Conservation (phyloP, 2,329 filamentous ascomycete species). For the Apiospora pterosperma region DNA sequence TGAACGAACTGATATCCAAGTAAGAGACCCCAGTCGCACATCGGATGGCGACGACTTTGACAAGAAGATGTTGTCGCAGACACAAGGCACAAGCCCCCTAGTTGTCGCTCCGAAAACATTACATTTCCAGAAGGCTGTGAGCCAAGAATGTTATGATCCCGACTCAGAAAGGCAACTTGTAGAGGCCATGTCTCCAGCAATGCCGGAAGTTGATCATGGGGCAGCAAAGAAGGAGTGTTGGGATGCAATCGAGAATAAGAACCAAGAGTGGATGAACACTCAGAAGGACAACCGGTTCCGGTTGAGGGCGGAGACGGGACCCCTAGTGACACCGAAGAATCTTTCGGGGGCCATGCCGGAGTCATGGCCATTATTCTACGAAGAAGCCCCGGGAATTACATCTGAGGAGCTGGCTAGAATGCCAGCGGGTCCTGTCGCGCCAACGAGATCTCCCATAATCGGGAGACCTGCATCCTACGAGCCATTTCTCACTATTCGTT, state of each 20-base stretch:
- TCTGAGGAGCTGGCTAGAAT: not conserved
- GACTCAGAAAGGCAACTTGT: not conserved
- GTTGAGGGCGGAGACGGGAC: not conserved
- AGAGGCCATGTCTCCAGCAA: not conserved
- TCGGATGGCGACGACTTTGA: not conserved
- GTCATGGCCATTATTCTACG: not conserved
- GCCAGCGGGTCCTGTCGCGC: not conserved
- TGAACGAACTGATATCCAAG: not conserved
- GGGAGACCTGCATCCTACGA: not conserved
- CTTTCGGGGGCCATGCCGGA: not conserved
- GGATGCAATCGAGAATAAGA: not conserved
- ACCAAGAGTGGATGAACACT: not conserved
- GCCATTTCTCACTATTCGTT: not conserved
- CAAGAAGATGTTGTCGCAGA: not conserved
- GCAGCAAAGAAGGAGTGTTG: not conserved
- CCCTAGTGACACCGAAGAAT: not conserved
- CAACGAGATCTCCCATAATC: not conserved
- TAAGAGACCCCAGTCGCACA: not conserved
- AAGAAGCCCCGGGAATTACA: not conserved
- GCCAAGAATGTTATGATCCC: too few species aligned
- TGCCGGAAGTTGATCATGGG: not conserved
- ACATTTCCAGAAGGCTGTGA: not conserved
- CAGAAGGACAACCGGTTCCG: not conserved
- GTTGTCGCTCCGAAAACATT: not conserved
- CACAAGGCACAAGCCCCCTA: not conserved